phyloP scores from a whole-genome alignment of 2,329 filamentous ascomycete genomes.

The Zopfia rhizophila region DNA sequence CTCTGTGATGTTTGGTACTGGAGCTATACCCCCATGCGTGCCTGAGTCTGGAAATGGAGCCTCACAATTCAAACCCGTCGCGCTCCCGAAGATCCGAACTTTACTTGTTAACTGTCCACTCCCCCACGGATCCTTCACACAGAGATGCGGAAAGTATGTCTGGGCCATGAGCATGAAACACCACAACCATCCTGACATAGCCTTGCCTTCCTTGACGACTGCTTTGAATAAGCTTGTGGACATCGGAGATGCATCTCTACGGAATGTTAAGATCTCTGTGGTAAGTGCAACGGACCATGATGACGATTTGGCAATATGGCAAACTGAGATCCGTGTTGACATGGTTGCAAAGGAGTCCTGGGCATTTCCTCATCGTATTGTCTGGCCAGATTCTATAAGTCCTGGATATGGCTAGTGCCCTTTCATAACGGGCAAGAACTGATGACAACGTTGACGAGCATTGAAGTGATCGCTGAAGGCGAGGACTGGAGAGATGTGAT shows the following conservation, averaged over 20 bases:
- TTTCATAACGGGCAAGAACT: not conserved
- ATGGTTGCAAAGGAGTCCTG: constrained; percentile 6
- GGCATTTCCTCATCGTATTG: constrained; percentile 1
- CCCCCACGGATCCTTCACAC: no score
- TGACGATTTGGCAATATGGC: not conserved
- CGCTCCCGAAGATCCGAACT: not conserved
- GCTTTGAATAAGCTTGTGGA: not conserved
- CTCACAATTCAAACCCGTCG: not conserved
- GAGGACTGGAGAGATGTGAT: constrained; percentile 4
- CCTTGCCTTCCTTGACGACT: not conserved
- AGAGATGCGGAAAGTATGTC: no score
- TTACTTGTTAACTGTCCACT: constrained; percentile 2
- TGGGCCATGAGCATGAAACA: no score
- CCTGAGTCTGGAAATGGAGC: no score
- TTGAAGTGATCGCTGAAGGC: constrained; percentile 6
- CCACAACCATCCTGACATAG: not conserved
- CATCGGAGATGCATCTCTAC: not conserved
- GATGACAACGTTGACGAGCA: not conserved
- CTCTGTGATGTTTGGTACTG: no score
- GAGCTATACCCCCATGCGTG: no score
- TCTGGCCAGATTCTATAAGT: not conserved
- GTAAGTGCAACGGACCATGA: not conserved
- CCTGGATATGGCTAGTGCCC: not conserved
- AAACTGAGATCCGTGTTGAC: constrained; percentile 1
- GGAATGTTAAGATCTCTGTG: not conserved